phyloP scores from a whole-genome alignment of 2,329 filamentous ascomycete species.

The Apiospora sp. region DNA sequence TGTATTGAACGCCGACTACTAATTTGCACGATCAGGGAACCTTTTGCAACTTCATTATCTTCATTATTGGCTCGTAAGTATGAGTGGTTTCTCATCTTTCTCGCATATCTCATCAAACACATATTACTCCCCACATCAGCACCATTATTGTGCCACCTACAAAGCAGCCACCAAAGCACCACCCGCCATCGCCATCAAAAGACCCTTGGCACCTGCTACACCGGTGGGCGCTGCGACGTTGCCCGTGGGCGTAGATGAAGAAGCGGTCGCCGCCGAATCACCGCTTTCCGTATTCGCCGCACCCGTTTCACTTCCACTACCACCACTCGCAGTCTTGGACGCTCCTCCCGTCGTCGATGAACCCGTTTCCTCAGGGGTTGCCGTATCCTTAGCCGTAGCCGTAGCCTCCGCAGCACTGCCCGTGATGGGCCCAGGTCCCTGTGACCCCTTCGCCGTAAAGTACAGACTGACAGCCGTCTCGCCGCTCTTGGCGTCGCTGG shows the following conservation, averaged over 20 bases:
- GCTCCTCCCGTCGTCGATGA: background rate
- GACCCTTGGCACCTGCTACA: conserved; percentile 35
- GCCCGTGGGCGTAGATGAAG: conserved; percentile 29
- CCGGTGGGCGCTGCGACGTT: conserved; percentile 39
- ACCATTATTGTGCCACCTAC: conserved; percentile 27
- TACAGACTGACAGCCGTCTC: conserved; percentile 52
- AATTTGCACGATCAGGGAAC: background rate
- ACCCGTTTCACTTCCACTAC: background rate
- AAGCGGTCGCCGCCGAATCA: background rate
- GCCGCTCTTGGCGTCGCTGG: conserved; percentile 44
- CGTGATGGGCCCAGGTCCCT: conserved; percentile 52
- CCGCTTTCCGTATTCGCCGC: background rate
- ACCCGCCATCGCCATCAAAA: conserved; percentile 38
- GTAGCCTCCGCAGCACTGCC: conserved; percentile 49
- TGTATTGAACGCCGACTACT: background rate
- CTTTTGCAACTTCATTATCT: background rate
- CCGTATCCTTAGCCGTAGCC: conserved; percentile 33
- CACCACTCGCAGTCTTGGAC: conserved; percentile 11
- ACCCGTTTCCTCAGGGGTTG: background rate
- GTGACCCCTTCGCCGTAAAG: conserved; percentile 48
- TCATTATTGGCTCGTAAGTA: background rate
- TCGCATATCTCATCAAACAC: background rate
- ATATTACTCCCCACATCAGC: background rate
- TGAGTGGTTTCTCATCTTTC: background rate
- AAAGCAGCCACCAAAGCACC: conserved; percentile 40